phyloP scores from a whole-genome alignment of 2,329 filamentous ascomycete species.

The Sarocladium kiliense region DNA sequence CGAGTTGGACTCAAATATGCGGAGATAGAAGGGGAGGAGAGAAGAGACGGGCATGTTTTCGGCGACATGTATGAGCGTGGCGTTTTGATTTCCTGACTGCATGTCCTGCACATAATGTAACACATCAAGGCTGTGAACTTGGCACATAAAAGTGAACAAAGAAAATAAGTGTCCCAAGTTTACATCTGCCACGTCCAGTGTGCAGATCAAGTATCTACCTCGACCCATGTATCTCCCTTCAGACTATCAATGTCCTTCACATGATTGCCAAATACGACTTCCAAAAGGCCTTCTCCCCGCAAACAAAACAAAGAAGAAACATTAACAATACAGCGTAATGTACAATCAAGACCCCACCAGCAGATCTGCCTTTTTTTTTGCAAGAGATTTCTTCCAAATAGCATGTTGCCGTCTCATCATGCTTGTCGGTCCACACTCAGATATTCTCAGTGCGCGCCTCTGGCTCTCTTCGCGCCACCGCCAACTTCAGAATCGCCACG shows the following conservation, averaged over 20 bases:
- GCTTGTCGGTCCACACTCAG: background rate
- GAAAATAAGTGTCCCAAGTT: constrained; percentile 2
- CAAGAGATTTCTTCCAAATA: background rate
- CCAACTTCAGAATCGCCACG: constrained; percentile 45
- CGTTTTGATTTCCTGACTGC: background rate
- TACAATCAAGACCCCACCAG: background rate
- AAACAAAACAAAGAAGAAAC: background rate
- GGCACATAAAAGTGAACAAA: background rate
- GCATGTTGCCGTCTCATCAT: background rate
- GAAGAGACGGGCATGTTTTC: background rate
- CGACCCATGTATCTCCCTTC: background rate
- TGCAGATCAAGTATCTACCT: background rate
- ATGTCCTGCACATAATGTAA: background rate
- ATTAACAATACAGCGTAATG: constrained; percentile 5
- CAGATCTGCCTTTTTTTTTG: background rate
- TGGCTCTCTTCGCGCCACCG: constrained; percentile 36
- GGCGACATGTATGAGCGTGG: constrained; percentile 1
- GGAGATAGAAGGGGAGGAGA: background rate
- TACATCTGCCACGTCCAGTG: background rate
- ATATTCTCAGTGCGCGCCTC: constrained; percentile 30
- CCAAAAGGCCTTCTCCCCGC: background rate
- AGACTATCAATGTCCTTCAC: background rate
- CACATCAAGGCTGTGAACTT: background rate
- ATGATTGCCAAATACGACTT: background rate
- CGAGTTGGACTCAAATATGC: constrained; percentile 20